Evolutionary conservation across 306 rosid species (phyloP), one percentile per base, ranked within the genome.

Genomic region (Trifolium repens): DNA sequence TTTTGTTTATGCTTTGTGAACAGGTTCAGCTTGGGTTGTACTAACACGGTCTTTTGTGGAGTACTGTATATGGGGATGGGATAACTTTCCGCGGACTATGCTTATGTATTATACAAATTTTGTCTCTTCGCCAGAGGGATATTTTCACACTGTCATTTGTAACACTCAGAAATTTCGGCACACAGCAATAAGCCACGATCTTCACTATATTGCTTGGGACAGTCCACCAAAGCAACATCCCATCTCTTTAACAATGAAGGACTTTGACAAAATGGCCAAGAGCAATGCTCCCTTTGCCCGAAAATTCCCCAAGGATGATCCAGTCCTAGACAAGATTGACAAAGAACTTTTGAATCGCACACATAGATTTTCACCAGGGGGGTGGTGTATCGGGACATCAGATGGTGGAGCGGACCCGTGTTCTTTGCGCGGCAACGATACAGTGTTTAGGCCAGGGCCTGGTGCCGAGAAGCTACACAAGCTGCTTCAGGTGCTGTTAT

Each of bases 121-220:
- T 62, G 65, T 92, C 71, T 94, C 98, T 43, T 93, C 99, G 1
- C 99, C 97, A 0, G 96, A 92, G 87, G 96, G 96, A 76, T 94
- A 90, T 83, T 94, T 90, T 70, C 96, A 94, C 75, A 92, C 93
- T 0, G 94, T 94, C 42, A 91, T 94, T 58, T 91, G 97, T 85
- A 88, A 88, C 88, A 88, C 68, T 0, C 86, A 89, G 52, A 89
- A 86, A 67, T 94, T 87, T 78, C 86, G 83, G 1, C 89, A 87
- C 73, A 83, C 96, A 0, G 91, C 89, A 5, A 75, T 87, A 74
- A 75, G 92, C 79, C 99, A 94, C n/a, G 98, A 94, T 83, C 99
- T 94, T 71, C 99, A 94, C 86, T 92, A 89, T 90, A 94, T 94
- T 67, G 99, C 96, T 54, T 94, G 99, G 99, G 99, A 92, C 93